Evolutionary conservation across 2,329 filamentous ascomycete species (phyloP).

Genomic region (Aureobasidium sp.): DNA sequence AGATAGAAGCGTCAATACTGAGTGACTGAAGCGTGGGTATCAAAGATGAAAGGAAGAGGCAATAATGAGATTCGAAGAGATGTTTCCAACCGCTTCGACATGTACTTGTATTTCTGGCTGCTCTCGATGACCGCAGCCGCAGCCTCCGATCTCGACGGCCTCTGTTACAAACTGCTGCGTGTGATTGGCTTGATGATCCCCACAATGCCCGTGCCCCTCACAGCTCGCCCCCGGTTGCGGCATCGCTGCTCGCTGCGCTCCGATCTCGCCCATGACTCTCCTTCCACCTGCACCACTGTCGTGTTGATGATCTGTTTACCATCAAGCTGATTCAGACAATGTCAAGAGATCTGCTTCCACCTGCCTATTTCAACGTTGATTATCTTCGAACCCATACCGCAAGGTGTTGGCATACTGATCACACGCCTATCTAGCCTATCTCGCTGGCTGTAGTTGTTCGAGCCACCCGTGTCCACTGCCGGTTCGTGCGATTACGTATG

Average conservation of each 20-base stretch:
- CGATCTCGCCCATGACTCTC: neutral
- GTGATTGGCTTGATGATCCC: neutral
- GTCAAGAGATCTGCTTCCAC: neutral
- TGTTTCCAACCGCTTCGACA: neutral
- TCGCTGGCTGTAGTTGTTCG: neutral
- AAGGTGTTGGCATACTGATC: neutral
- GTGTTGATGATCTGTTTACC: neutral
- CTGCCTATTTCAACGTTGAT: neutral
- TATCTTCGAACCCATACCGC: neutral
- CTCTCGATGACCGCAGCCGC: constrained; percentile 1
- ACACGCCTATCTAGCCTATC: neutral
- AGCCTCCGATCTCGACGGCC: constrained; percentile 5
- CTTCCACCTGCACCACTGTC: neutral
- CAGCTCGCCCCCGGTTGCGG: neutral
- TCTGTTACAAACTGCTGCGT: neutral
- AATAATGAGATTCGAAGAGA: neutral
- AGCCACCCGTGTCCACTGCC: neutral
- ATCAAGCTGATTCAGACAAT: neutral
- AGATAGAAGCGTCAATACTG: neutral
- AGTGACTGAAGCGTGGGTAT: neutral
- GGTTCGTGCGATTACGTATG: neutral
- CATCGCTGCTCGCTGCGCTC: neutral
- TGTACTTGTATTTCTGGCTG: constrained; percentile 8
- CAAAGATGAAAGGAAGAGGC: neutral
- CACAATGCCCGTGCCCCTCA: neutral